phyloP scores from a whole-genome alignment of 2,329 filamentous ascomycete species.

The Malbranchea zuffiana region DNA sequence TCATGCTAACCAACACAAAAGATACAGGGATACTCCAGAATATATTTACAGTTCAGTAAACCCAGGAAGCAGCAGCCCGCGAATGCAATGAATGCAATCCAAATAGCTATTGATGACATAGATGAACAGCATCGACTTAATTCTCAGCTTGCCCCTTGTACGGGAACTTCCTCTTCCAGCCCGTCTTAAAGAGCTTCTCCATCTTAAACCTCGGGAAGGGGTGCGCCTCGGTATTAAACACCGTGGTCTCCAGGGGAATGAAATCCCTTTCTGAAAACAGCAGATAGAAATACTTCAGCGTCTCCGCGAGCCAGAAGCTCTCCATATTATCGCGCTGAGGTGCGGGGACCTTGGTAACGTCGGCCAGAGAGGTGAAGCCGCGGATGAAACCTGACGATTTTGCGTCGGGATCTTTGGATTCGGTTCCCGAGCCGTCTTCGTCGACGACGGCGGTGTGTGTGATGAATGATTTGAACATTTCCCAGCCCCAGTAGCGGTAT shows the following conservation, averaged over 20 bases:
- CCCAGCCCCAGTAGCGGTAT: constrained; percentile 96
- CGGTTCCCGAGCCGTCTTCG: constrained; percentile 1
- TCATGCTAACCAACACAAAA: too few species aligned
- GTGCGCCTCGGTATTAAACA: constrained; percentile 95
- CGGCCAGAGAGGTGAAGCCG: constrained; percentile 70
- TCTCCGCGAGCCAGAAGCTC: constrained; percentile 97
- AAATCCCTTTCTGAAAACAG: constrained; percentile 78
- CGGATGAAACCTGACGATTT: constrained; percentile 20
- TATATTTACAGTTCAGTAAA: too few species aligned
- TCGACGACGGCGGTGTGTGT: constrained; percentile 71
- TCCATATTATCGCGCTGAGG: constrained; percentile 83
- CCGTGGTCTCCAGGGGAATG: constrained; percentile 72
- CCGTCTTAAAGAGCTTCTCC: constrained; percentile 36
- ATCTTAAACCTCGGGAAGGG: constrained; percentile 79
- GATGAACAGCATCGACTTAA: too few species aligned
- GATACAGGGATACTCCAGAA: too few species aligned
- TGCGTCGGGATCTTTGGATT: background rate
- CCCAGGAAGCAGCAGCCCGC: too few species aligned
- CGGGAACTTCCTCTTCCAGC: constrained; percentile 27
- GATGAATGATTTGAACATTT: constrained; percentile 91
- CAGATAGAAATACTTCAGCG: constrained; percentile 93
- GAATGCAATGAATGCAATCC: too few species aligned
- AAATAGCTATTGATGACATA: too few species aligned
- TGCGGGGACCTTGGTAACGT: constrained; percentile 64
- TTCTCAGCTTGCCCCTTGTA: too few species aligned